Percentiles rank a stretch among this genome's conserved stretches.
phyloP scores from a whole-genome alignment of 2,329 filamentous ascomycete species.

The Phialophora verrucosa region DNA sequence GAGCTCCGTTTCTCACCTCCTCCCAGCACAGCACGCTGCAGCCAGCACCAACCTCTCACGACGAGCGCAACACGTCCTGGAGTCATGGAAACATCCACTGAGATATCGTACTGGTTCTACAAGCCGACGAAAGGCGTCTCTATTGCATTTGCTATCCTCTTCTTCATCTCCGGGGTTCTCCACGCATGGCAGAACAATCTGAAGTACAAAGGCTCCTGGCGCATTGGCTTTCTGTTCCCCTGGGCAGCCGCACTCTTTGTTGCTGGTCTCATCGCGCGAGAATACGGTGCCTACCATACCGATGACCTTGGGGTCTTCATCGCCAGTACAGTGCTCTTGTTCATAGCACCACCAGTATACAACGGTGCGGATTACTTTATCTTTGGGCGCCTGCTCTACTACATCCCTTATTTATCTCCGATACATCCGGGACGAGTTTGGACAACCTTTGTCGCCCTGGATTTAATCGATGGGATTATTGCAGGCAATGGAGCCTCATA shows the following conservation, averaged over 20 bases:
- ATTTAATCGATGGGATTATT: conserved; percentile 55
- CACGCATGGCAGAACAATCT: conserved; percentile 50
- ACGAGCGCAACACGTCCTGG: background rate
- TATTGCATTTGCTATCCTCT: conserved; percentile 50
- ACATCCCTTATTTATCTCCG: conserved; percentile 54
- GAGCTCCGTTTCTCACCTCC: background rate
- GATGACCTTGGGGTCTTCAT: conserved; percentile 48
- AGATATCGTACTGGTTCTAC: conserved; percentile 47
- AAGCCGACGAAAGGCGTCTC: conserved; percentile 50
- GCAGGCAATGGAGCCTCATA: conserved; percentile 54
- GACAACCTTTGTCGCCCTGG: conserved; percentile 62
- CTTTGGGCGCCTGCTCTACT: conserved; percentile 58
- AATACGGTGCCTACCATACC: conserved; percentile 47
- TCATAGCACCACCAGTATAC: conserved; percentile 51
- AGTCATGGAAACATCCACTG: background rate
- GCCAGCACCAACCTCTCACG: background rate
- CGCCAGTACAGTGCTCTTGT: conserved; percentile 47
- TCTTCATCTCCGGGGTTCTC: conserved; percentile 46
- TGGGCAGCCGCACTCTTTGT: conserved; percentile 51
- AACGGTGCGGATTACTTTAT: conserved; percentile 59
- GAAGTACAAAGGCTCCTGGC: conserved; percentile 48
- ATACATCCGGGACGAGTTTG: conserved; percentile 64
- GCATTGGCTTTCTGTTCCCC: conserved; percentile 49
- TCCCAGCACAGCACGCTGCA: background rate
- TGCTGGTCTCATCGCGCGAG: conserved; percentile 47